These are phyloP conservation scores for Moesziomyces parantarcticus DNA, from an alignment of 1,284 basidiomycete genomes.

Conservation along the genomic window DNA sequence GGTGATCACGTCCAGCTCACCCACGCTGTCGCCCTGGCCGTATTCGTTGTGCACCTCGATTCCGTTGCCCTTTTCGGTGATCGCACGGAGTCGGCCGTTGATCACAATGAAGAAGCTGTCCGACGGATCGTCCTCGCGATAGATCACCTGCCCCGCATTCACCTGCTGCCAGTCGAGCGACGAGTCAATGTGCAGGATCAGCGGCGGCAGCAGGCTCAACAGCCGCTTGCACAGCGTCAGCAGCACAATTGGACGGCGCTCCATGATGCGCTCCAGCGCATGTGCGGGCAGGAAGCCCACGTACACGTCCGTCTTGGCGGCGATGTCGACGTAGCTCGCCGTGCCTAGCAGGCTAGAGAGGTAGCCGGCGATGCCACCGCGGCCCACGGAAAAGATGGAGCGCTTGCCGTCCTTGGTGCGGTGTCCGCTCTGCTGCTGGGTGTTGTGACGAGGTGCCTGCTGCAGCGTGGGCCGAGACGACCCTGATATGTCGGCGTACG, in stretches of 20 bases:
- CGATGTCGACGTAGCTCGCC: conserved; percentile 94
- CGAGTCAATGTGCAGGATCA: conserved; percentile 95
- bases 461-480: conserved; percentile 14
- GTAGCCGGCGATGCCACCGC: conserved; percentile 95
- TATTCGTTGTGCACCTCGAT: conserved; percentile 91
- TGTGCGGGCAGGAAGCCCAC: conserved; percentile 92
- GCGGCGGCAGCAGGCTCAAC: conserved; percentile 90
- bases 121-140: conserved; percentile 87
- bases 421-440: conserved; percentile 8
- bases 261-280: conserved; percentile 87
- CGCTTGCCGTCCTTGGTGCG: conserved; percentile 35
- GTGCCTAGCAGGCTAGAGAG: conserved; percentile 92
- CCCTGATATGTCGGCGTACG: conserved; percentile 4
- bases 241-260: conserved; percentile 92
- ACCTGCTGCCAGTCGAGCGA: conserved; percentile 99
- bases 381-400: conserved; percentile 85
- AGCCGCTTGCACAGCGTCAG: conserved; percentile 95
- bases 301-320: conserved; percentile 95
- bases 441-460: conserved; percentile 12
- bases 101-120: conserved; percentile 98
- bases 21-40: conserved; percentile 80
- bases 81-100: conserved; percentile 90
- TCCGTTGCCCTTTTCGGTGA: conserved; percentile 73
- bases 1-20: conserved; percentile 96
- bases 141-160: conserved; percentile 87